Percentiles rank a stretch among this genome's conserved stretches.
Evolutionary conservation across 257 asterid species (phyloP).

Genomic region (Leonotis leonurus): DNA sequence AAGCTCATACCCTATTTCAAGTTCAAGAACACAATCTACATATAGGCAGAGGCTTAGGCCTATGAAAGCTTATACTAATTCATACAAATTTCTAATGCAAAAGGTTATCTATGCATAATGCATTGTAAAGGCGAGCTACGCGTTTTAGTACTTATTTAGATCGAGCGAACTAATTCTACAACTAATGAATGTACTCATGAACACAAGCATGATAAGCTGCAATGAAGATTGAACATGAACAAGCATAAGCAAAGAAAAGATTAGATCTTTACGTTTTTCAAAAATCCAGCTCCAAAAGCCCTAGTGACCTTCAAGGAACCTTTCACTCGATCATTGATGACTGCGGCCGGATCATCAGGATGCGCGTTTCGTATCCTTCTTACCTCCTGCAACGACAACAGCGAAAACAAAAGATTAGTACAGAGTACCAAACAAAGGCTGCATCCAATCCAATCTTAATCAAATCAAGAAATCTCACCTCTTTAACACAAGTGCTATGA

Average conservation of each 20-base stretch:
- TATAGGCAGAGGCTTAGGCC: background rate
- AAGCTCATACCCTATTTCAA: background rate
- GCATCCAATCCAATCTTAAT: background rate
- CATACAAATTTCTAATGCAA: background rate
- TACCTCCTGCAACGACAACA: slow-evolving; percentile 48
- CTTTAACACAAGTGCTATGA: slow-evolving; percentile 72
- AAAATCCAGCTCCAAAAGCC: slow-evolving; percentile 94
- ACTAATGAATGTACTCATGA: background rate
- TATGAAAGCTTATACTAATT: background rate
- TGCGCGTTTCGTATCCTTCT: slow-evolving; percentile 65
- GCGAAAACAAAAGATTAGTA: background rate
- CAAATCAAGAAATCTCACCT: slow-evolving; percentile 33
- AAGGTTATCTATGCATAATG: background rate
- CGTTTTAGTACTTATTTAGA: background rate
- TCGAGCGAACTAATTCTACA: background rate
- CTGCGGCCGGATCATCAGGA: slow-evolving; percentile 62
- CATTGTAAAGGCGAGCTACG: background rate
- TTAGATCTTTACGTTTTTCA: slow-evolving; percentile 55
- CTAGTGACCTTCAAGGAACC: slow-evolving; percentile 91
- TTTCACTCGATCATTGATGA: slow-evolving; percentile 70
- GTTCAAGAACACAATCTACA: background rate
- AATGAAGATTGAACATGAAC: background rate
- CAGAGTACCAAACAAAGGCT: slow-evolving; percentile 8
- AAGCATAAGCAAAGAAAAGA: background rate
- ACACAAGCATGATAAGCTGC: background rate